Base-by-base conservation (phyloP, 2,329 filamentous ascomycete genomes). In the Stachybotrys echinatus region DNA sequence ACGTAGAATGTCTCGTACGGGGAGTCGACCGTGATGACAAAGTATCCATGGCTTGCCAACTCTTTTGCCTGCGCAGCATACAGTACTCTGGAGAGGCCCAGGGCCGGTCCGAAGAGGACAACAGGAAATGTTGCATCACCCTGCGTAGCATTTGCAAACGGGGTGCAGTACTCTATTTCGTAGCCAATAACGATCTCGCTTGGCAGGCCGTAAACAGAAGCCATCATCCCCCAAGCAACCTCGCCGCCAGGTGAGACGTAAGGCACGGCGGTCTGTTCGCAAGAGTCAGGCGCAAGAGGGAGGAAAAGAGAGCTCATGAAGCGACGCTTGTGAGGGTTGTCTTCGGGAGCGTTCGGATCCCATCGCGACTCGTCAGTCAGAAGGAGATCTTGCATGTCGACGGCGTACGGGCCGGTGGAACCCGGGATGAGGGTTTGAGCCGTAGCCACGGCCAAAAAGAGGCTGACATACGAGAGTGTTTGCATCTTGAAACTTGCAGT, bases 1-100 rank as follows among this genome's bases (percentile, higher is more conserved):
- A 77, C 65, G 22, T 72, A 60, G 6, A 58, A 52, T 1, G 67
- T 60, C 45, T 76, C 74, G 50, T 73, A 66, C 0, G 74, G 67
- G 47, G 77, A 74, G 52, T 78, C 75, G 31, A 78, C 59, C 0
- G 73, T 62, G 12, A 75, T 60, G 17, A 77, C 70, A 6, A 67
- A 61, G 49, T 69, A 72, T 3, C 74, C 74, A 4, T 68, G 61
- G n/a, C 69, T 72, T 12, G 73, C 72, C n/a, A 79, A 59, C 23
- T 70, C 64, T 17, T 65, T 63, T 1, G 71, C 69, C 23, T 69
- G 60, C 12, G 63, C 68, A 5, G 62, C 65, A 52, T 75, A 73
- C 18, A 72, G 48, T 5, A 71, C 53, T 4, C 74, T 63, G 2
- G 67, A 64, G 2, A 56, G 61, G 3, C 67, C 66, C 34, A 68